Evolutionary conservation across 352 stramenopile species (phyloP).

Genomic region (Globisporangium cylindrosporum): DNA sequence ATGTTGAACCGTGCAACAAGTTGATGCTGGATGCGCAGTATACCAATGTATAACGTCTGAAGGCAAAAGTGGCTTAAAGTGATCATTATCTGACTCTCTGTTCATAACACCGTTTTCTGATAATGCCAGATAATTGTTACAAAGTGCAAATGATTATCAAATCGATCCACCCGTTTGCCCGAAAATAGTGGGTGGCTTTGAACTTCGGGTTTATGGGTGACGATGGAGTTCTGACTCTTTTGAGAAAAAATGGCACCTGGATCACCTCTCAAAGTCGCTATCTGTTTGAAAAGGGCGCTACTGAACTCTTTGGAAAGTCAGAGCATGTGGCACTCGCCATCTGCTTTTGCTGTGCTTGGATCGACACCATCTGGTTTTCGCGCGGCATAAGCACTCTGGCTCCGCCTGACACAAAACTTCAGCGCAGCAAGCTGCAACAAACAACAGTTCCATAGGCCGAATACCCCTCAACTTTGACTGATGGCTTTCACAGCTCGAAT

Average conservation of each 20-base stretch:
- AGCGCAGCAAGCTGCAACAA: background rate
- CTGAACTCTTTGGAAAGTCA: background rate
- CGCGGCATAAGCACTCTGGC: background rate
- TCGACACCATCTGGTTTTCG: background rate
- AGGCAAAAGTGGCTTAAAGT: too few species aligned
- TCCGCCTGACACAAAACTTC: background rate
- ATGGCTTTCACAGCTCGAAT: background rate
- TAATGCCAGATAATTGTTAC: too few species aligned
- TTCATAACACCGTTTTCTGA: too few species aligned
- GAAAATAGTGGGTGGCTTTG: background rate
- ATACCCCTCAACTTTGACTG: background rate
- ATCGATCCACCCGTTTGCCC: too few species aligned
- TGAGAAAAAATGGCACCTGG: background rate
- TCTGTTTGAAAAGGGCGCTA: background rate
- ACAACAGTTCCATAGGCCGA: background rate
- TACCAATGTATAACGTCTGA: background rate
- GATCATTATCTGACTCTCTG: too few species aligned
- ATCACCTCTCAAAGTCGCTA: background rate
- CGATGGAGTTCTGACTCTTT: background rate
- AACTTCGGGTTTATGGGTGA: background rate
- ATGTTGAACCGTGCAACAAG: slow-evolving; percentile 23
- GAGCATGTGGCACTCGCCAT: background rate
- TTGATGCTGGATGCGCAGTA: background rate
- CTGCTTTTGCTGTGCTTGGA: background rate
- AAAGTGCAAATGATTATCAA: too few species aligned